Conservation (phyloP, 2,329 filamentous ascomycete genomes). For the Trematosphaeria pertusa region DNA sequence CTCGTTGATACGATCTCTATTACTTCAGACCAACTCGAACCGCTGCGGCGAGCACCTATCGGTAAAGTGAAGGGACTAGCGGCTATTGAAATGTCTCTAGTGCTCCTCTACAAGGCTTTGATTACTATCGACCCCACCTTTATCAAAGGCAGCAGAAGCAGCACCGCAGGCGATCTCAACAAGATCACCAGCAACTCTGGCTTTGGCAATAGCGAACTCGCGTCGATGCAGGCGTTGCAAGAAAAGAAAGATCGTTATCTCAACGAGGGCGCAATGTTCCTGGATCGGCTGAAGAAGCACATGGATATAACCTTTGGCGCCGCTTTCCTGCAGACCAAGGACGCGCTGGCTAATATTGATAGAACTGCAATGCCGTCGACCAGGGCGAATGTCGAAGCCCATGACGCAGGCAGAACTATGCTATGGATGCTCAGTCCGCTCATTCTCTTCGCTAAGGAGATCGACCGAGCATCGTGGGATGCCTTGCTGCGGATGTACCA, state of each 20-base stretch:
- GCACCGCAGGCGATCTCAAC: conserved; percentile 51
- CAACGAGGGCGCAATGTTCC: conserved; percentile 76
- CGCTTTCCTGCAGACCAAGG: conserved; percentile 73
- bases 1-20: conserved; percentile 93
- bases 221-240: conserved; percentile 90
- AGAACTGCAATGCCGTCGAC: conserved; percentile 53
- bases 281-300: conserved; percentile 80
- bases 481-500: conserved; percentile 81
- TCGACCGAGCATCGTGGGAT: conserved; percentile 83
- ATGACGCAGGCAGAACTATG: conserved; percentile 73
- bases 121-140: conserved; percentile 88
- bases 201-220: conserved; percentile 74
- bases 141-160: conserved; percentile 57
- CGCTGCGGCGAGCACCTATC: conserved; percentile 75
- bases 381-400: conserved; percentile 73
- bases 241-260: conserved; percentile 93
- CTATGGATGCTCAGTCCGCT: conserved; percentile 90
- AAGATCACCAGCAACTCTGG: conserved; percentile 56
- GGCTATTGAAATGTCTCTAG: conserved; percentile 77
- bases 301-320: conserved; percentile 82
- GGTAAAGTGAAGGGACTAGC: conserved; percentile 74
- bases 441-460: conserved; percentile 86
- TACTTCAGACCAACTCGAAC: conserved; percentile 74
- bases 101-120: conserved; percentile 90
- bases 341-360: conserved; percentile 61